Percentiles rank a stretch among this genome's conserved stretches.
phyloP scores from a whole-genome alignment of 352 stramenopile species.

The Pythium pyrilobum region DNA sequence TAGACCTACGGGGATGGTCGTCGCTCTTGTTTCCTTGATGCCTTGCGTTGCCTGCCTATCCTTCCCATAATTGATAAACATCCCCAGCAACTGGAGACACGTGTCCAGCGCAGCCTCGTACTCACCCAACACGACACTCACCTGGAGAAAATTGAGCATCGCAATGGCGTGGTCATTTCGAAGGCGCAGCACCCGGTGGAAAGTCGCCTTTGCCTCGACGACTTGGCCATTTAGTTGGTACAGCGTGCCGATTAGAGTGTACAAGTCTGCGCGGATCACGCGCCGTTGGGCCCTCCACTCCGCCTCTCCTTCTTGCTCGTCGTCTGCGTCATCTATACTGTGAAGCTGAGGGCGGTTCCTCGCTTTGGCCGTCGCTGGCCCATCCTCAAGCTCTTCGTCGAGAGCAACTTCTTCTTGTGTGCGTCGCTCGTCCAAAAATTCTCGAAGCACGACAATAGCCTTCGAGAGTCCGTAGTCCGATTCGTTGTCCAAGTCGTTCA shows the following conservation, averaged over 20 bases:
- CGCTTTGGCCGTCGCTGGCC: background rate
- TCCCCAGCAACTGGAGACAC: constrained; percentile 28
- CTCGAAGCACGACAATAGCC: constrained; percentile 25
- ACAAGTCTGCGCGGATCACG: constrained; percentile 40
- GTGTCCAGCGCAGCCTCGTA: constrained; percentile 35
- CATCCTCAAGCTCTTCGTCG: constrained; percentile 3
- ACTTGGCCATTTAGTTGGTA: constrained; percentile 33
- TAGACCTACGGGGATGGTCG: constrained; percentile 3
- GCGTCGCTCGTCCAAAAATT: constrained; percentile 32
- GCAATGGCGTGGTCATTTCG: constrained; percentile 35
- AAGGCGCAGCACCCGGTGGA: constrained; percentile 25
- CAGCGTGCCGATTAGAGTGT: constrained; percentile 26
- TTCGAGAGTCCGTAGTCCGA: constrained; percentile 3
- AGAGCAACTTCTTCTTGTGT: constrained; percentile 17
- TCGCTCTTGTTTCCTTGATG: background rate
- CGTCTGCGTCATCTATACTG: constrained; percentile 16
- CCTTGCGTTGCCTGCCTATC: background rate
- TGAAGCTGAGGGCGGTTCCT: background rate
- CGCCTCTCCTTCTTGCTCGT: constrained; percentile 10
- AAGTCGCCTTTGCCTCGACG: constrained; percentile 19
- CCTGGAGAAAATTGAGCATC: constrained; percentile 42
- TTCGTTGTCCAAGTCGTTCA: constrained; percentile 2
- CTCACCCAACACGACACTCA: constrained; percentile 26
- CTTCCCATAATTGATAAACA: constrained; percentile 7
- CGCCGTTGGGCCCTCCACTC: constrained; percentile 29